A percentile compares a stretch with the other conserved stretches of the same genome.
Conservation (phyloP, 2,329 filamentous ascomycete genomes). For the Colletotrichum destructivum region DNA sequence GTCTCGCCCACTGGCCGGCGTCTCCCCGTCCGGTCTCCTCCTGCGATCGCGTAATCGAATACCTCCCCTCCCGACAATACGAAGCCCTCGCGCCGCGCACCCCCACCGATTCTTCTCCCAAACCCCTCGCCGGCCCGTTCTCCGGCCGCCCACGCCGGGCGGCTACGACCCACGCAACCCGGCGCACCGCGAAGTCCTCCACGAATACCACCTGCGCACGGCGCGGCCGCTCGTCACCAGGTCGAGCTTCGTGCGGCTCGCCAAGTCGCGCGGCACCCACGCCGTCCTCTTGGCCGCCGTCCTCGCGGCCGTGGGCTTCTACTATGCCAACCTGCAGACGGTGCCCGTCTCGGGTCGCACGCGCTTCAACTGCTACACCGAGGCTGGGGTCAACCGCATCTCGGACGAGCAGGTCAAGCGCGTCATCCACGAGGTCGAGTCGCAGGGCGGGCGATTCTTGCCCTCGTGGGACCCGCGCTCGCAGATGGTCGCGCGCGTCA, state of each 20-base stretch:
- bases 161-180: constrained; percentile 29
- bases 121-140: constrained; percentile 28
- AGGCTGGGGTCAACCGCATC: constrained; percentile 67
- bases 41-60: not conserved
- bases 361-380: constrained; percentile 79
- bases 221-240: constrained; percentile 53
- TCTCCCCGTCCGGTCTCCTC: constrained; percentile 15
- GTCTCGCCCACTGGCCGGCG: constrained; percentile 9
- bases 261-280: constrained; percentile 53
- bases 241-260: constrained; percentile 50
- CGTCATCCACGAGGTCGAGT: constrained; percentile 68
- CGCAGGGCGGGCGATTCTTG: constrained; percentile 69
- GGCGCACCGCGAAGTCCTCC: constrained; percentile 27
- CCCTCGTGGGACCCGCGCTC: constrained; percentile 71
- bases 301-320: constrained; percentile 69
- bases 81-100: not conserved
- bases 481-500: constrained; percentile 72
- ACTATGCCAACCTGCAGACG: constrained; percentile 78
- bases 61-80: not conserved
- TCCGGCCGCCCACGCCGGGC: not conserved
- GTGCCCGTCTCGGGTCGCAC: constrained; percentile 80
- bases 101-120: constrained; percentile 45
- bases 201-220: constrained; percentile 46
- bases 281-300: constrained; percentile 58
- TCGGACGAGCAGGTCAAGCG: constrained; percentile 69